A percentile compares a stretch with the other conserved stretches of the same genome.
Evolutionary conservation across 1,284 basidiomycete genomes (phyloP).

Genomic region (Limonomyces culmigenus): DNA sequence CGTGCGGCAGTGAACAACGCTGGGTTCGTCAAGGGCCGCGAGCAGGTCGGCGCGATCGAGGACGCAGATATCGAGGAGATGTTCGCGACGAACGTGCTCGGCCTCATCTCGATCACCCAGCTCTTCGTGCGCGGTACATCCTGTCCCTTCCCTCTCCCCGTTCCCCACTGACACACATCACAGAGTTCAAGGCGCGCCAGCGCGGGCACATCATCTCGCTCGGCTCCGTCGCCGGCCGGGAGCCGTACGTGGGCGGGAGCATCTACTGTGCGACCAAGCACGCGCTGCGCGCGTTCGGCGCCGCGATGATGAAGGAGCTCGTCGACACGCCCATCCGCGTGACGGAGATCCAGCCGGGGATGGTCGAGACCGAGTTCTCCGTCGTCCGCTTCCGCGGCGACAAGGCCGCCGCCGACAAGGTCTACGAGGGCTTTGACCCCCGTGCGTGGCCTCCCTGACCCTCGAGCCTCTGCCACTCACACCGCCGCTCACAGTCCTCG

Average conservation of each 20-base stretch:
- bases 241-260: slow-evolving; percentile 80
- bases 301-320: slow-evolving; percentile 68
- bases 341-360: slow-evolving; percentile 82
- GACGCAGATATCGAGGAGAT: slow-evolving; percentile 69
- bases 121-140: slow-evolving; percentile 49
- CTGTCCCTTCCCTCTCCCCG: background rate
- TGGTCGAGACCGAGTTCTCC: slow-evolving; percentile 91
- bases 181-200: slow-evolving; percentile 81
- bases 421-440: slow-evolving; percentile 79
- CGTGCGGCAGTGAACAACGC: slow-evolving; percentile 61
- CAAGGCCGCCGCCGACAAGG: slow-evolving; percentile 61
- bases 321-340: slow-evolving; percentile 88
- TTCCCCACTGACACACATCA: slow-evolving; percentile 2
- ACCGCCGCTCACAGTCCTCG: slow-evolving; percentile 32
- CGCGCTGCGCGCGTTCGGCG: slow-evolving; percentile 82
- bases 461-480: background rate
- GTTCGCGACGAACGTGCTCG: slow-evolving; percentile 88
- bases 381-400: slow-evolving; percentile 80
- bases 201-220: slow-evolving; percentile 92
- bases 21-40: slow-evolving; percentile 73
- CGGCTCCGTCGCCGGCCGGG: slow-evolving; percentile 83
- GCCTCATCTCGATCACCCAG: slow-evolving; percentile 74
- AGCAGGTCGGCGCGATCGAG: slow-evolving; percentile 66
- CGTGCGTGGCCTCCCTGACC: slow-evolving; percentile 24
- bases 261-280: slow-evolving; percentile 77